These are phyloP conservation scores for Rubia tinctorum DNA, from an alignment of 305 asterid species.

Conservation along the genomic window DNA sequence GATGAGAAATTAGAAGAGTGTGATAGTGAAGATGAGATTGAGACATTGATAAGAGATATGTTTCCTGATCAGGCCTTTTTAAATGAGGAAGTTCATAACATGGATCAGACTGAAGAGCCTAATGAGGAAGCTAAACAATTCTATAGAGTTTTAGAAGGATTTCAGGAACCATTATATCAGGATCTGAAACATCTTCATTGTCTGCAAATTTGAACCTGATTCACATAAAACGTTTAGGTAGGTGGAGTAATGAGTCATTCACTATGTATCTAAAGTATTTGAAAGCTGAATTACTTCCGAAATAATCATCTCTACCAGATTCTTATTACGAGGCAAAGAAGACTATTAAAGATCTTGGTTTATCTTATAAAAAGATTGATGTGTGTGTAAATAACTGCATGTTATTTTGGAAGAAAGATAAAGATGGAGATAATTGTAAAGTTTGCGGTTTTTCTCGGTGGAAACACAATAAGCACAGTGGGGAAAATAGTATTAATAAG, in stretches of 20 bases:
- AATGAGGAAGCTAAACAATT: neutral
- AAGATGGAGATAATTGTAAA: no score
- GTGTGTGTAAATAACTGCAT: no score
- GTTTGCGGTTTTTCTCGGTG: no score
- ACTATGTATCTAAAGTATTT: neutral
- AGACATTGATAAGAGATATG: neutral
- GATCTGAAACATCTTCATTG: neutral
- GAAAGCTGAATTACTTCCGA: neutral
- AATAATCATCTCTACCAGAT: neutral
- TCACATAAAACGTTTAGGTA: neutral
- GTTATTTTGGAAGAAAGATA: no score
- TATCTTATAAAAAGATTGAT: no score
- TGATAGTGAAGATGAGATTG: neutral
- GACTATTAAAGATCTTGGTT: no score
- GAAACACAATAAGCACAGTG: no score
- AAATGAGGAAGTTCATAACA: no score
- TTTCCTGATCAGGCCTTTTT: neutral
- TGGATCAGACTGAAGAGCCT: neutral
- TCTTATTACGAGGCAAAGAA: no score
- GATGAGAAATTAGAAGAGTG: neutral
- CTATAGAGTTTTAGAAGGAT: neutral
- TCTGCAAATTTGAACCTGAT: neutral
- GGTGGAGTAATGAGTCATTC: neutral
- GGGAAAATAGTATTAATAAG: no score
- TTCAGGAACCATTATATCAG: neutral